Percentiles rank a stretch among this genome's conserved stretches.
phyloP scores from a whole-genome alignment of 2,329 filamentous ascomycete genomes.

The Microdochium trichocladiopsis region DNA sequence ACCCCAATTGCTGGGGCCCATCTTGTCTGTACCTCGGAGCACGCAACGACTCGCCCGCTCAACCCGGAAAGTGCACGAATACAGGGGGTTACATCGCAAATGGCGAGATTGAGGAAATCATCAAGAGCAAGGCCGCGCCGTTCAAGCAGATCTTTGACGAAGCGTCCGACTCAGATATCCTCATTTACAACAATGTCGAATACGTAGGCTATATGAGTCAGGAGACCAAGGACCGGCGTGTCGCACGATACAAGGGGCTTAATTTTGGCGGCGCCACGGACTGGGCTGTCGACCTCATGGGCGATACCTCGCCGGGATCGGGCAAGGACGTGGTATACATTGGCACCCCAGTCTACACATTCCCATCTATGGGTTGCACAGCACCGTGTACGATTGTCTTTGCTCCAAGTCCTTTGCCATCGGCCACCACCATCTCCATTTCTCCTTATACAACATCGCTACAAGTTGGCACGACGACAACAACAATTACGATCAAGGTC shows the following conservation, averaged over 20 bases:
- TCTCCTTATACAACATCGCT: background rate
- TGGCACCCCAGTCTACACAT: background rate
- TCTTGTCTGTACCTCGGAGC: slow-evolving; percentile 13
- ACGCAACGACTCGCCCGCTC: slow-evolving; percentile 13
- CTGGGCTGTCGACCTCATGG: slow-evolving; percentile 24
- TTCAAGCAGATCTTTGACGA: background rate
- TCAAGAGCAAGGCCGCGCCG: background rate
- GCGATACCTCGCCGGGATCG: background rate
- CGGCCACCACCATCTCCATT: background rate
- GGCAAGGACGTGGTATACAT: background rate
- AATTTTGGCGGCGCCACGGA: slow-evolving; percentile 24
- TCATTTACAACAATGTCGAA: slow-evolving; percentile 21
- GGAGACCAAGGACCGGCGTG: slow-evolving; percentile 13
- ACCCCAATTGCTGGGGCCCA: slow-evolving; percentile 15
- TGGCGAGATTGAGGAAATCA: slow-evolving; percentile 18
- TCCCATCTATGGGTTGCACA: background rate
- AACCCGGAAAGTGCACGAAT: slow-evolving; percentile 17
- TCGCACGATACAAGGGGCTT: slow-evolving; percentile 8
- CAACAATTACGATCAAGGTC: background rate
- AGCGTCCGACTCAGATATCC: slow-evolving; percentile 12
- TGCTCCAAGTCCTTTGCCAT: background rate
- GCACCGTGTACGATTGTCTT: background rate
- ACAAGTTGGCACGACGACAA: background rate
- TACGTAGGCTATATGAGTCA: slow-evolving; percentile 24
- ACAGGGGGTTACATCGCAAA: slow-evolving; percentile 23